Evolutionary conservation across 108 stramenopile genomes (phyloP).

Genomic region (Conticribra guillardii): DNA sequence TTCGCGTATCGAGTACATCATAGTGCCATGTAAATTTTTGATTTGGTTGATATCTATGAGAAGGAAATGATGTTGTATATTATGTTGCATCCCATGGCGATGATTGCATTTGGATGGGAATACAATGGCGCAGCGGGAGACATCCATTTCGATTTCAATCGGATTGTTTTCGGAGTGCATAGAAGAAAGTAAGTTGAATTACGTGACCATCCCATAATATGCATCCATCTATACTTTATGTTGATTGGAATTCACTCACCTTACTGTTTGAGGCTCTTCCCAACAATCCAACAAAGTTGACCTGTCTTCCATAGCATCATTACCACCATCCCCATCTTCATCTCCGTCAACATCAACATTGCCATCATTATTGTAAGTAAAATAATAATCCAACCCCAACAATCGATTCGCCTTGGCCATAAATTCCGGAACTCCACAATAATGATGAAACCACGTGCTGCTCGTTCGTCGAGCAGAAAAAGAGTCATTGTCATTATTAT

Average conservation of each 20-base stretch:
- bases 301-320: neutral
- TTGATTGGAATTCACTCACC: too few species aligned
- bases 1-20: neutral
- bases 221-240: too few species aligned
- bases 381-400: neutral
- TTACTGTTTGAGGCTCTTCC: slow-evolving; percentile 11
- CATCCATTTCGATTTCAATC: too few species aligned
- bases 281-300: slow-evolving; percentile 28
- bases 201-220: too few species aligned
- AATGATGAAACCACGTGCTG: slow-evolving; percentile 11
- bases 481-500: neutral
- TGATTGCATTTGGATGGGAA: too few species aligned
- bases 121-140: too few species aligned
- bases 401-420: slow-evolving; percentile 2
- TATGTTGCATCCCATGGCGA: too few species aligned
- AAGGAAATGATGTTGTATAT: neutral
- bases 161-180: too few species aligned
- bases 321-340: neutral
- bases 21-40: slow-evolving; percentile 16
- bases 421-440: neutral
- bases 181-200: too few species aligned
- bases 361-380: neutral
- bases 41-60: neutral
- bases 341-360: too few species aligned
- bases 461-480: neutral